Conservation (phyloP, 192 early-diverging fungal species). For the Coemansia sp. region DNA sequence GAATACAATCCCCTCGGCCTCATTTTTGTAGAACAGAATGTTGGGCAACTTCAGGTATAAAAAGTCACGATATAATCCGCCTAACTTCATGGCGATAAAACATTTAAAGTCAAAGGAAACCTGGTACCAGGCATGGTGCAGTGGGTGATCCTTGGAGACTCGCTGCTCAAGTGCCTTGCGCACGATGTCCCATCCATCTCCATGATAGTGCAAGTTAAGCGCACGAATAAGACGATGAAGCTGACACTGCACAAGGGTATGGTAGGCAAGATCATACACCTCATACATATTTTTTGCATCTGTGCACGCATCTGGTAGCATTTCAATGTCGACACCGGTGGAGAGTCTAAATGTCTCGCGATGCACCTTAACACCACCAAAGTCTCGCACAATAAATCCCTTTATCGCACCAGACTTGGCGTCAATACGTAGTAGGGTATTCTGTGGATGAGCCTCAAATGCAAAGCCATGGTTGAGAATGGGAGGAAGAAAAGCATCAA, state of each 20-base stretch:
- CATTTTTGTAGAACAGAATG: constrained; percentile 40
- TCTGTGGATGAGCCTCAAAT: constrained; percentile 67
- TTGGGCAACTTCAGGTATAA: constrained; percentile 51
- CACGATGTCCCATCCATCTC: constrained; percentile 61
- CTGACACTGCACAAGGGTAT: constrained; percentile 62
- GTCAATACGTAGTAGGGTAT: constrained; percentile 60
- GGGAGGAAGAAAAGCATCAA: constrained; percentile 63
- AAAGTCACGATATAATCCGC: constrained; percentile 65
- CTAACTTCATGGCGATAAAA: constrained; percentile 67
- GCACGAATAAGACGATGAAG: constrained; percentile 62
- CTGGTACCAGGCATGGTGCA: constrained; percentile 56
- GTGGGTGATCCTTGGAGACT: constrained; percentile 48
- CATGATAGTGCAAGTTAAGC: constrained; percentile 59
- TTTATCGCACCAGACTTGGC: constrained; percentile 48
- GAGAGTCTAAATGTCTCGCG: constrained; percentile 50
- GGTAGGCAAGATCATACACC: constrained; percentile 61
- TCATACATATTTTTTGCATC: constrained; percentile 53
- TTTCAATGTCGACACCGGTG: constrained; percentile 53
- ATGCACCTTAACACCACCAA: constrained; percentile 67
- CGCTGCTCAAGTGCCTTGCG: constrained; percentile 50
- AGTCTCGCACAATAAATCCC: constrained; percentile 67
- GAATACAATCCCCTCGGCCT: constrained; percentile 28
- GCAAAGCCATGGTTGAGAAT: constrained; percentile 62
- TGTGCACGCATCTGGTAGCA: constrained; percentile 59
- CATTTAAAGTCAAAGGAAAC: constrained; percentile 57